Base-by-base conservation (phyloP, 306 rosid genomes). In the Lathyrus oleraceus region DNA sequence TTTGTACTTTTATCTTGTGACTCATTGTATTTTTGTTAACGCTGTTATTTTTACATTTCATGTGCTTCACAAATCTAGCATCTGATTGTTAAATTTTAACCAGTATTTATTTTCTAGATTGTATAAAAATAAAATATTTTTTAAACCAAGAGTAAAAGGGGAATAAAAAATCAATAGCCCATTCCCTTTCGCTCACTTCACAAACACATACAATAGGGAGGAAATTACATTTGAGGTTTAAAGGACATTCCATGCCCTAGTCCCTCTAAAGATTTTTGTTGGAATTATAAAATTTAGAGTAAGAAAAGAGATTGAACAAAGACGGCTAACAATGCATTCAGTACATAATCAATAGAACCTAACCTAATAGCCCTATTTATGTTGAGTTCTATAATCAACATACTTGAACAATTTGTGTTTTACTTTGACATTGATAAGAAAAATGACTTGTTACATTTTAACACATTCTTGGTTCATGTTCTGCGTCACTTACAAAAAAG, bases 191-290 rank as follows among this genome's bases (percentile, higher is more conserved):
- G 3, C 8, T 8, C 11, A 28, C 3, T 28, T 28, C 32, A 28
- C 25, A 23, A 23, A 23, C 39, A 35, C 39, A 35, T 1, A 35
- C 39, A 4, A 35, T 35, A 35, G 39, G 39, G 3, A 1, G 39
- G 5, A 35, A 35, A 35, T 35, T 35, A 35, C 39, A 4, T 35
- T 35, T 35, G 39, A 35, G 8, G 5, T 35, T 35, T 35, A 54
- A 47, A 32, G 61, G 25, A 61, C n/a, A n/a, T n/a, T n/a, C 36
- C 32, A 35, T 71, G 66, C 48, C 76, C 15, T 9, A 45, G 13
- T 30, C 47, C 60, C 60, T 71, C 66, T 4, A 32, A 60, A 59
- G 17, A 59, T 44, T 30, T 6, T 35, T 43, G 27, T 28, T 45
- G 42, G 59, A 52, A 71, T 43, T 17, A 45, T 19, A 17, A 32